These are phyloP conservation scores for Mucor irregularis DNA, from an alignment of 371 early-diverging fungal genomes.

Conservation along the genomic window DNA sequence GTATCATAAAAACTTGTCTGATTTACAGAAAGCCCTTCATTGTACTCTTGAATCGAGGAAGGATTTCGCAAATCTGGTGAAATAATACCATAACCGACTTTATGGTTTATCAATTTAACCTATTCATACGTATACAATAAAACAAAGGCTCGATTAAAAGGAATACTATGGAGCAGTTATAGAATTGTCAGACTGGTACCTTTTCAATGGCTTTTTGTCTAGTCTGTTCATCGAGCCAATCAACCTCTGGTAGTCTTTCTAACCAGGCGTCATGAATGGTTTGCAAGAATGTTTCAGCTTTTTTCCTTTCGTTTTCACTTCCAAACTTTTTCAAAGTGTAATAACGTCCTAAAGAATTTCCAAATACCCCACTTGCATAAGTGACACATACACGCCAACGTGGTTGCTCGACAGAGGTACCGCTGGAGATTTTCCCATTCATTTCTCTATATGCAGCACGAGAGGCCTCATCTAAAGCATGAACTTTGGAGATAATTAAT, in stretches of 20 bases:
- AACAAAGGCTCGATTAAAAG: not conserved
- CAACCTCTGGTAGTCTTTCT: conserved; percentile 36
- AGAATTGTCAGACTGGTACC: too few species aligned
- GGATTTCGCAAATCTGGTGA: conserved; percentile 54
- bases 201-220: conserved; percentile 52
- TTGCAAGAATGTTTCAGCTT: conserved; percentile 33
- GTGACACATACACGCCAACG: conserved; percentile 54
- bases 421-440: conserved; percentile 24
- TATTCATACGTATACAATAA: not conserved
- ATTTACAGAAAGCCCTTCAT: conserved; percentile 31
- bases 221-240: conserved; percentile 63
- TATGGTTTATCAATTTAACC: conserved; percentile 32
- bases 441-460: conserved; percentile 17
- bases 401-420: conserved; percentile 34
- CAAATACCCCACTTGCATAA: conserved; percentile 38
- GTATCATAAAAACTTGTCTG: conserved; percentile 51
- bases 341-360: conserved; percentile 53
- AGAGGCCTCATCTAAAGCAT: conserved; percentile 20
- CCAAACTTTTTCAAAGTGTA: conserved; percentile 49
- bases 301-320: conserved; percentile 30
- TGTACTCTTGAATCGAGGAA: conserved; percentile 41
- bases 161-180: too few species aligned
- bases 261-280: conserved; percentile 38
- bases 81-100: conserved; percentile 54
- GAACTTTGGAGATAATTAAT: not conserved